Evolutionary conservation across 495 filamentous ascomycete genomes (phyloP).

Genomic region (Hypoxylon fuscum): DNA sequence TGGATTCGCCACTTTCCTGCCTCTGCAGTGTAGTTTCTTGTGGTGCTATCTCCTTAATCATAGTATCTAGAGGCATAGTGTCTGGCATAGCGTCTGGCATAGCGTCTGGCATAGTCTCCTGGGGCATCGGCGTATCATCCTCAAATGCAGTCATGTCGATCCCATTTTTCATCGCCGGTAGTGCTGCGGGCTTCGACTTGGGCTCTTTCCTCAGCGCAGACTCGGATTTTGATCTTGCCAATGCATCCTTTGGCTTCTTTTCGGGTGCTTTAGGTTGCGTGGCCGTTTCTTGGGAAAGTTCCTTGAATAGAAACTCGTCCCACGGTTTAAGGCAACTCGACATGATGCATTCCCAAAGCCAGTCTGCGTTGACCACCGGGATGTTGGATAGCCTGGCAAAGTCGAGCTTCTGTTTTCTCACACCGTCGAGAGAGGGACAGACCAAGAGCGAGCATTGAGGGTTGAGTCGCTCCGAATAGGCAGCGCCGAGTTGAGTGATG

Average conservation of each 20-base stretch:
- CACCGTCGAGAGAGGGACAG: constrained; percentile 61
- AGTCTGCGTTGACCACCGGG: constrained; percentile 78
- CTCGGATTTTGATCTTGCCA: constrained; percentile 25
- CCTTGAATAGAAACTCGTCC: constrained; percentile 47
- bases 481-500: constrained; percentile 77
- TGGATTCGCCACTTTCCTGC: constrained; percentile 19
- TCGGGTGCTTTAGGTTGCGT: not conserved
- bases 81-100: too few species aligned
- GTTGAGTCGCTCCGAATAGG: constrained; percentile 78
- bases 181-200: constrained; percentile 7
- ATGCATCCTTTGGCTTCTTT: constrained; percentile 15
- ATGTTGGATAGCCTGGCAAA: constrained; percentile 77
- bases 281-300: constrained; percentile 42
- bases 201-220: constrained; percentile 11
- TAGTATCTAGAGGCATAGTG: too few species aligned
- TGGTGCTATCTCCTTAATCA: too few species aligned
- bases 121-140: constrained; percentile 12
- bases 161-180: constrained; percentile 29
- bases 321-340: constrained; percentile 51
- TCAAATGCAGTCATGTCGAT: constrained; percentile 46
- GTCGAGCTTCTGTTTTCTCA: constrained; percentile 79
- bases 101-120: too few species aligned
- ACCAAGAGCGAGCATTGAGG: constrained; percentile 73
- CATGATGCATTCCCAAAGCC: constrained; percentile 84
- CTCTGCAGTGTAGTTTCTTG: too few species aligned